Base-by-base conservation (phyloP, 2,329 filamentous ascomycete species). In the Trichothecium sympodiale region DNA sequence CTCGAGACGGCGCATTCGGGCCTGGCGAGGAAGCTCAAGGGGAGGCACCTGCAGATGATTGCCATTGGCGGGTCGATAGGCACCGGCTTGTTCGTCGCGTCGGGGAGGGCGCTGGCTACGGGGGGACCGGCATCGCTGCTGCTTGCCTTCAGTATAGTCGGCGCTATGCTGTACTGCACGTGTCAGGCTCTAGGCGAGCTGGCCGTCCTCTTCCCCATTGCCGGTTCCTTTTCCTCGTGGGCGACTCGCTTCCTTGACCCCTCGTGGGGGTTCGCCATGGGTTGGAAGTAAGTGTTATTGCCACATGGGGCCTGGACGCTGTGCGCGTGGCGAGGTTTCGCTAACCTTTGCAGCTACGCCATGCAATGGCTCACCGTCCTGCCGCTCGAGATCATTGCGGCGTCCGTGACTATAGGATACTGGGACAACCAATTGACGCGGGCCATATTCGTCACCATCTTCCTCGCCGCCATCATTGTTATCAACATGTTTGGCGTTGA, bases 231-330 rank as follows among this genome's bases (percentile, higher is more conserved):
- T 54, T 85, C 86, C 1, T 80, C 86, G 7, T 95, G 88, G 61
- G 91, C 88, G 14, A 94, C 86, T 20, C 77, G 89, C 14, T 95
- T 96, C 50, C 60, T 96, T 14, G 87, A 95, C 51, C 89, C 88
- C 1, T 88, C 88, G 1, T 94, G 86, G 86, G 87, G 87, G 0
- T 94, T 94, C 52, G 84, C 86, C 32, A 93, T 94, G 83, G 87
- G 86, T 13, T 94, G 86, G 86, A 94, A 93, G 70, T 83, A 56
- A 57, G 75, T 68, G 4, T n/a, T 8, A n/a, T 15, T 29, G n/a
- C n/a, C 28, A 28, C 28, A 1, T 15, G 10, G 28, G 28, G 3
- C 6, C 10, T n/a, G n/a, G n/a, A 8, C 28, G 28, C 30, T n/a
- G n/a, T n/a, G n/a, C n/a, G n/a, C n/a, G n/a, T n/a, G n/a, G n/a